These are phyloP conservation scores for Vairimorpha apis DNA, from an alignment of 371 early-diverging fungal genomes.

Conservation along the genomic window DNA sequence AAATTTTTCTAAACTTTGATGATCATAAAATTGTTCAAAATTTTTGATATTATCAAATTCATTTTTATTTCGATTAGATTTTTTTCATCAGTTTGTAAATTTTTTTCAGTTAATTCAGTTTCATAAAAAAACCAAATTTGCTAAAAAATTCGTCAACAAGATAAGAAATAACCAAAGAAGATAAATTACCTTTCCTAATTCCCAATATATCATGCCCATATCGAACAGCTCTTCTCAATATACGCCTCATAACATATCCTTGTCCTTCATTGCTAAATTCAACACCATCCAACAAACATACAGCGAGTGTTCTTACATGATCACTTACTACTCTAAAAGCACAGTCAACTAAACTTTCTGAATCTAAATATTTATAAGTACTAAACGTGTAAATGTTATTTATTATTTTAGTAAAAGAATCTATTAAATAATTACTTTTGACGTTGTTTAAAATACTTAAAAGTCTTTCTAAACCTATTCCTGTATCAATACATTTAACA, in stretches of 20 bases:
- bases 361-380: slow-evolving; percentile 68
- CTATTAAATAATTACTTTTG: slow-evolving; percentile 91
- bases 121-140: no score
- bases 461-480: slow-evolving; percentile 94
- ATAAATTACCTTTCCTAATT: slow-evolving; percentile 49
- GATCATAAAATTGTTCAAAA: no score
- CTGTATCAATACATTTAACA: slow-evolving; percentile 95
- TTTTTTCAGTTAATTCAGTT: no score
- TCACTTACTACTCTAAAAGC: slow-evolving; percentile 98
- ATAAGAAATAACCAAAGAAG: slow-evolving; percentile 41
- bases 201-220: slow-evolving; percentile 85
- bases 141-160: no score
- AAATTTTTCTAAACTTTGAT: no score
- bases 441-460: slow-evolving; percentile 89
- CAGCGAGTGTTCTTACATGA: slow-evolving; percentile 90
- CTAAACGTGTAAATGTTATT: slow-evolving; percentile 73
- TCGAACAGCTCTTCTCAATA: slow-evolving; percentile 87
- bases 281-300: slow-evolving; percentile 90
- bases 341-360: slow-evolving; percentile 77
- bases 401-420: slow-evolving; percentile 63
- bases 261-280: slow-evolving; percentile 92
- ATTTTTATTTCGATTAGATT: no score
- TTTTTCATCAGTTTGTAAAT: no score
- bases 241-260: slow-evolving; percentile 95
- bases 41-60: no score